A percentile compares a stretch with the other conserved stretches of the same genome.
These are phyloP conservation scores for Raphanus hybrid DNA, from an alignment of 441 rosid genomes.

Conservation along the genomic window DNA sequence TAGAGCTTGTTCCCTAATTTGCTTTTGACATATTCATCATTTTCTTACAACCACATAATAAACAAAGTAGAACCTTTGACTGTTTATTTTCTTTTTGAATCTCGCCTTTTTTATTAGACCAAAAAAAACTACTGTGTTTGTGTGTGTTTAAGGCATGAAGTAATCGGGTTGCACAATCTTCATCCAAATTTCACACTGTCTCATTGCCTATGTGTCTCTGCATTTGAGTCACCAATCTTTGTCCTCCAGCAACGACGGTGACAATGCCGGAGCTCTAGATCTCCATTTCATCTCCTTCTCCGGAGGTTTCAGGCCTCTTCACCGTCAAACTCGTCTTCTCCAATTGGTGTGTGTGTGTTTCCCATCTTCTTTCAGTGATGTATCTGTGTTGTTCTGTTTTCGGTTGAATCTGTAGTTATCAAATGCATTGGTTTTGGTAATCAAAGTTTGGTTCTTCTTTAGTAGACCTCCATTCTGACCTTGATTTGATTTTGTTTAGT, in stretches of 20 bases:
- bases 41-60: conserved; percentile 19
- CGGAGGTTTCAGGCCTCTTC: conserved; percentile 60
- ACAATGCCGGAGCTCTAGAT: conserved; percentile 42
- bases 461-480: conserved; percentile 47
- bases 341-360: conserved; percentile 56
- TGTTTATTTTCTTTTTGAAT: conserved; percentile 1
- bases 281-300: conserved; percentile 67
- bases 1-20: too few relatives aligned
- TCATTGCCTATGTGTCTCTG: conserved; percentile 60
- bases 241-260: conserved; percentile 29
- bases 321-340: conserved; percentile 62
- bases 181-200: conserved; percentile 61
- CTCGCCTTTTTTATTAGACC: too few relatives aligned
- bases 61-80: neutral
- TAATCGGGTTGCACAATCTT: conserved; percentile 59
- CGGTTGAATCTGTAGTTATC: conserved; percentile 10
- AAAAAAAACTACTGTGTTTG: neutral
- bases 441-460: conserved; percentile 13
- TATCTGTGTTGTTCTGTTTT: too few relatives aligned
- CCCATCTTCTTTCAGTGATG: too few relatives aligned
- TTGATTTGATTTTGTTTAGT: conserved; percentile 8
- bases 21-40: conserved; percentile 22
- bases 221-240: conserved; percentile 60
- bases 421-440: neutral
- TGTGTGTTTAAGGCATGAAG: conserved; percentile 52